A percentile compares a stretch with the other conserved stretches of the same genome.
Conservation (phyloP, 768 basidiomycete genomes). For the Hysterangium stoloniferum region DNA sequence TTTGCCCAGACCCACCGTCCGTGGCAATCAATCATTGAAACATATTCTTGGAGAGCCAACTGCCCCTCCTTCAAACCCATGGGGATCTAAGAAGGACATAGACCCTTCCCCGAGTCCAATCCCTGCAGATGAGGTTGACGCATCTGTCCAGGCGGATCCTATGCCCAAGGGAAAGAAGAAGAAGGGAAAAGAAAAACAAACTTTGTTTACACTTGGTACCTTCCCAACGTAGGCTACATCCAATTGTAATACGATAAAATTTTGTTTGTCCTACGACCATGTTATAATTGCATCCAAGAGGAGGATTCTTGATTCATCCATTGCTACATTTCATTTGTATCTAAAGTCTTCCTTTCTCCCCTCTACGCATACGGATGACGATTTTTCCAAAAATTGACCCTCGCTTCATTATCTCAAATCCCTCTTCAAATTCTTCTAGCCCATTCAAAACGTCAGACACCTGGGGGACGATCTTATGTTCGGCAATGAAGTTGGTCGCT, state of each 20-base stretch:
- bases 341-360: neutral
- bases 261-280: neutral
- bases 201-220: constrained; percentile 58
- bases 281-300: neutral
- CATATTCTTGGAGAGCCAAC: constrained; percentile 52
- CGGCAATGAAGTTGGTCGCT: constrained; percentile 60
- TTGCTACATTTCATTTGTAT: neutral
- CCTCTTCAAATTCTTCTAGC: constrained; percentile 54
- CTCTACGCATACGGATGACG: constrained; percentile 40
- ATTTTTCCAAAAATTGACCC: constrained; percentile 77
- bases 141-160: constrained; percentile 16
- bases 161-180: constrained; percentile 56
- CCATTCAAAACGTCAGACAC: constrained; percentile 67
- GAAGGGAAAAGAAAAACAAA: constrained; percentile 82
- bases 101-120: constrained; percentile 8
- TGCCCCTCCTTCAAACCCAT: constrained; percentile 32
- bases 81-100: constrained; percentile 24
- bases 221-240: constrained; percentile 30
- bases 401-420: constrained; percentile 56
- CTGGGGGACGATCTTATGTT: constrained; percentile 61
- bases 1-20: constrained; percentile 34
- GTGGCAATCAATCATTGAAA: constrained; percentile 59
- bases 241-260: neutral
- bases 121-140: constrained; percentile 11
- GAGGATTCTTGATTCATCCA: neutral